A percentile compares a stretch with the other conserved stretches of the same genome.
phyloP scores from a whole-genome alignment of 2,329 filamentous ascomycete species.

The Trichoderma sp. region DNA sequence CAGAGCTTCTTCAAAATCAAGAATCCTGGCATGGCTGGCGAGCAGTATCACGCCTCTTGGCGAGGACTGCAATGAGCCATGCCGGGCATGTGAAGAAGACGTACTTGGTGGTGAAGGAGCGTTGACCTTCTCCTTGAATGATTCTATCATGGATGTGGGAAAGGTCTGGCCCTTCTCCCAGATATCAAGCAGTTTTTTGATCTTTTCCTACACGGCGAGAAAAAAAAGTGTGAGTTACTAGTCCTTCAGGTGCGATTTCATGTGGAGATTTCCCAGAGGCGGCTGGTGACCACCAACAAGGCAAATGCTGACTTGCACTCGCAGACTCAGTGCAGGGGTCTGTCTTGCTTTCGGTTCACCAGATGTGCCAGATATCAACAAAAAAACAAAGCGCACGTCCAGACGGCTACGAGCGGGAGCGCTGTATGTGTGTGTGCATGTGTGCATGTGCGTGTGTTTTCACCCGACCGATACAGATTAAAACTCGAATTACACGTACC shows the following conservation, averaged over 20 bases:
- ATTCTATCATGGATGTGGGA: slow-evolving; percentile 70
- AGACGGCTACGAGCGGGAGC: slow-evolving; percentile 19
- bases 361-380: slow-evolving; percentile 7
- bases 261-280: slow-evolving; percentile 3
- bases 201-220: slow-evolving; percentile 74
- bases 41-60: neutral
- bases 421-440: neutral
- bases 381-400: slow-evolving; percentile 4
- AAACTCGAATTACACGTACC: slow-evolving; percentile 60
- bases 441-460: neutral
- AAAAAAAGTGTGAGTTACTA: slow-evolving; percentile 40
- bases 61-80: neutral
- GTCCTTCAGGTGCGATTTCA: slow-evolving; percentile 25
- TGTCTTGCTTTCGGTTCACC: slow-evolving; percentile 4
- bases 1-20: slow-evolving; percentile 18
- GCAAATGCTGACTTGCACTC: slow-evolving; percentile 26
- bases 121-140: slow-evolving; percentile 78
- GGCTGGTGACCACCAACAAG: slow-evolving; percentile 24
- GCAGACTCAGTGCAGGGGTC: slow-evolving; percentile 1
- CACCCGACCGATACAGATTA: slow-evolving; percentile 15
- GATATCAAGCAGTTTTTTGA: slow-evolving; percentile 89
- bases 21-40: neutral
- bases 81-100: slow-evolving; percentile 33
- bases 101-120: slow-evolving; percentile 62
- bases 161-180: slow-evolving; percentile 97